Conservation (phyloP, 441 rosid species). For the Arabidopsis lyrata region DNA sequence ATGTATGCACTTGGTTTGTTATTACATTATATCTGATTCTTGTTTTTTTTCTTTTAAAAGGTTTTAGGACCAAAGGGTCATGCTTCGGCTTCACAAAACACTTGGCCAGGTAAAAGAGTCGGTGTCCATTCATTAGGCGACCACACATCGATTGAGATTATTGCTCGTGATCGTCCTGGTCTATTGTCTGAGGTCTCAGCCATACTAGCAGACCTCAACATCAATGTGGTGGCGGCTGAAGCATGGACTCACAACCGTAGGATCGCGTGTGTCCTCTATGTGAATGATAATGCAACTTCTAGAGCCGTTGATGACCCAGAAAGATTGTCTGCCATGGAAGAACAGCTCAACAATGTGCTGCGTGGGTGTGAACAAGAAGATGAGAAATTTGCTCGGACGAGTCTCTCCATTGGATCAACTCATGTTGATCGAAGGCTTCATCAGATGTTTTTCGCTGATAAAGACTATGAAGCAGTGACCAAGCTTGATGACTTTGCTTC, state of each 20-base stretch:
- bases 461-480: constrained; percentile 73
- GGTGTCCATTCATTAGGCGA: constrained; percentile 85
- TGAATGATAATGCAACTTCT: constrained; percentile 65
- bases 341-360: constrained; percentile 76
- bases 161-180: constrained; percentile 89
- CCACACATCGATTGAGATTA: constrained; percentile 87
- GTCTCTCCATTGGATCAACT: constrained; percentile 87
- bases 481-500: constrained; percentile 51
- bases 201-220: constrained; percentile 74
- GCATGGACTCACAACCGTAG: constrained; percentile 93
- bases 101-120: constrained; percentile 70
- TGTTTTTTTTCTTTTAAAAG: constrained; percentile 40
- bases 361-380: constrained; percentile 73
- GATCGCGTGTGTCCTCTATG: constrained; percentile 83
- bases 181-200: constrained; percentile 88
- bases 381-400: constrained; percentile 65
- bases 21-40: constrained; percentile 4
- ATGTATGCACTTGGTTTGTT: neutral
- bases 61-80: constrained; percentile 84
- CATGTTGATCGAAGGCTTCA: constrained; percentile 85
- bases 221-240: constrained; percentile 94
- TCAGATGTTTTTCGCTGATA: constrained; percentile 94
- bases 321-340: constrained; percentile 72
- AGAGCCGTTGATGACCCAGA: constrained; percentile 67
- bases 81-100: constrained; percentile 56